These are phyloP conservation scores for Dendryphion nanum DNA, from an alignment of 2,329 filamentous ascomycete genomes.

Conservation along the genomic window DNA sequence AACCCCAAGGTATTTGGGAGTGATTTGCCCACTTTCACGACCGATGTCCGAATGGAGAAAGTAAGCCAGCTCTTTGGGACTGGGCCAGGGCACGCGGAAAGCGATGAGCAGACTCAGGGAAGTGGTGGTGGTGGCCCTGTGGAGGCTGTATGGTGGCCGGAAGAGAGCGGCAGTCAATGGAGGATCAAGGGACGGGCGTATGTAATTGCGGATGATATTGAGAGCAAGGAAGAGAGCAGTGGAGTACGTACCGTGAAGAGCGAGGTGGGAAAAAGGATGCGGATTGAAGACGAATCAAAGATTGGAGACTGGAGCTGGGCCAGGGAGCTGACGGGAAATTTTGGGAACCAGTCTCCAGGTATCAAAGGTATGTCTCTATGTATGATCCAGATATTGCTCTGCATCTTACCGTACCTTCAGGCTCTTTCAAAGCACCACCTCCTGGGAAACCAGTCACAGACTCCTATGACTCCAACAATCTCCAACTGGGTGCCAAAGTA, in stretches of 20 bases:
- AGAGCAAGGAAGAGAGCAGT: slow-evolving; percentile 52
- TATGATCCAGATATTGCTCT: no score
- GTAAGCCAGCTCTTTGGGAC: slow-evolving; percentile 65
- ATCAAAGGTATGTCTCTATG: slow-evolving; percentile 77
- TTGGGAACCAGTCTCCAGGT: slow-evolving; percentile 79
- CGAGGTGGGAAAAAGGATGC: slow-evolving; percentile 63
- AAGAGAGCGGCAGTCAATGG: slow-evolving; percentile 75
- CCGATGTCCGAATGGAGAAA: slow-evolving; percentile 86
- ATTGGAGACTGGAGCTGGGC: slow-evolving; percentile 69
- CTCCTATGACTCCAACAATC: slow-evolving; percentile 44
- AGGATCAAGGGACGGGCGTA: slow-evolving; percentile 74
- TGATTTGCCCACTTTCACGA: slow-evolving; percentile 81
- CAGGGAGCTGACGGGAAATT: slow-evolving; percentile 79
- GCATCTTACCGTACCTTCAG: slow-evolving; percentile 33
- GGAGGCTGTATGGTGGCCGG: slow-evolving; percentile 84
- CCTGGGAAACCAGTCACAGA: slow-evolving; percentile 48
- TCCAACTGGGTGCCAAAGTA: slow-evolving; percentile 61
- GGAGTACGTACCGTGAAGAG: slow-evolving; percentile 60
- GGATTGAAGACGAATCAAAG: slow-evolving; percentile 47
- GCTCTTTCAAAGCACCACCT: slow-evolving; percentile 61
- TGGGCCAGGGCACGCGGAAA: slow-evolving; percentile 47
- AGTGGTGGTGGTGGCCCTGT: slow-evolving; percentile 66
- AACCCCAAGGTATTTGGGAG: slow-evolving; percentile 73
- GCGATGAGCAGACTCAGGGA: slow-evolving; percentile 44
- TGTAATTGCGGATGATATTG: slow-evolving; percentile 69